Evolutionary conservation across 345 rosid species (phyloP), one percentile per base, ranked within the genome.

Genomic region (Jatropha curcas): DNA sequence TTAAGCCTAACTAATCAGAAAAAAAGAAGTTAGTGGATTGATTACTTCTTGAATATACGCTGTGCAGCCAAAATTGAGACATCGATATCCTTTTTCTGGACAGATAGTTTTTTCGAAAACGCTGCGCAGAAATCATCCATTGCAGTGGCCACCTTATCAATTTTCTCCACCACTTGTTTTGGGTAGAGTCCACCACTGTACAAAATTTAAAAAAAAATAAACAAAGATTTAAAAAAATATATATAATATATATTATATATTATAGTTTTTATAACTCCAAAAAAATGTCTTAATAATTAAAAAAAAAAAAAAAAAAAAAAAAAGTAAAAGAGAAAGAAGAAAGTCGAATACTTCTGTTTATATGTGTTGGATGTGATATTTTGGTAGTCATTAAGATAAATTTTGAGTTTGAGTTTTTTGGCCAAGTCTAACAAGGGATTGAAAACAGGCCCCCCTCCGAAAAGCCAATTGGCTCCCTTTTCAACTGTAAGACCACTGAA

Each of bases 101-200:
- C 20, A 16, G 81, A 56, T n/a, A 81, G 28, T 1, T 7, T 35
- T 2, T 48, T 14, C 4, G 78, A 70, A 1, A 81, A 64, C 19
- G 74, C 41, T 0, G 1, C 37, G 48, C 73, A 55, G 61, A 74
- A 81, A 0, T 67, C 65, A 57, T 74, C 64, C 19, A 71, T 67
- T 0, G 48, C 74, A 3, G 39, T 34, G 0, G 78, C 82, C 3
- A 48, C 52, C 9, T 55, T 10, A 1, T 37, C 24, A 1, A 58
- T 73, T 8, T 34, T 22, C 9, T 70, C 75, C 43, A 76, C 80
- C 73, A 27, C 4, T 0, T 45, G 3, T 50, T 74, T 62, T 10
- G 46, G 64, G 60, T 79, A 76, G 10, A 79, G 41, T 13, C 81
- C 79, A 33, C 85, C 83, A 22, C 83, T 79, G 76, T 8, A 20